These are phyloP conservation scores for Scedosporium apiospermum DNA, from an alignment of 2,329 filamentous ascomycete species.

Conservation along the genomic window DNA sequence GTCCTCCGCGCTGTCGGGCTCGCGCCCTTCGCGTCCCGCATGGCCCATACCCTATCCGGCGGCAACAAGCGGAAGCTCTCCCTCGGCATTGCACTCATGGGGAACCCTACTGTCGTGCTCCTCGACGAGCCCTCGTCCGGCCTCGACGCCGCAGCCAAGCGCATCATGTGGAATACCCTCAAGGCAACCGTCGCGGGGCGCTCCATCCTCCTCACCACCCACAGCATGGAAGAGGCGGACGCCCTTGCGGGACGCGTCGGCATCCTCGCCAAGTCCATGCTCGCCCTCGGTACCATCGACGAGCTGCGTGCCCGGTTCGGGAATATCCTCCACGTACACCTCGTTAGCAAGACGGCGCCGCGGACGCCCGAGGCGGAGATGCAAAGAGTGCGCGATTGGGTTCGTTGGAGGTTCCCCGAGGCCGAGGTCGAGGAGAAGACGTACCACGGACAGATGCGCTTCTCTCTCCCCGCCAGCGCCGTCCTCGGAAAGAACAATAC, in stretches of 20 bases:
- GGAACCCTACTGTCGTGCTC: conserved; percentile 77
- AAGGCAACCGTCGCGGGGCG: conserved; percentile 63
- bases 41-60: conserved; percentile 72
- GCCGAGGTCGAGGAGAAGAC: conserved; percentile 63
- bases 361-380: conserved; percentile 63
- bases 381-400: conserved; percentile 55
- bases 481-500: conserved; percentile 13
- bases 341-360: conserved; percentile 67
- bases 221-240: conserved; percentile 93
- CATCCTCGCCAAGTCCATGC: conserved; percentile 78
- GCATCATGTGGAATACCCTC: conserved; percentile 87
- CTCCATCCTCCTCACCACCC: conserved; percentile 81
- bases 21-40: conserved; percentile 57
- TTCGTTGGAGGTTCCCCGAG: conserved; percentile 47
- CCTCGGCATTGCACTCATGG: conserved; percentile 84
- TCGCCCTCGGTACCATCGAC: conserved; percentile 71
- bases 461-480: conserved; percentile 55
- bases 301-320: conserved; percentile 66
- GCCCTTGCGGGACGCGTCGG: conserved; percentile 75
- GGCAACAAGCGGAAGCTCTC: conserved; percentile 92
- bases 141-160: conserved; percentile 83
- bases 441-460: conserved; percentile 82
- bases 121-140: conserved; percentile 85
- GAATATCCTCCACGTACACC: conserved; percentile 69
- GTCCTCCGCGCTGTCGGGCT: conserved; percentile 78